Percentiles rank a stretch among this genome's conserved stretches.
Conservation (phyloP, 441 rosid genomes). For the Rhodomyrtus psidioides region DNA sequence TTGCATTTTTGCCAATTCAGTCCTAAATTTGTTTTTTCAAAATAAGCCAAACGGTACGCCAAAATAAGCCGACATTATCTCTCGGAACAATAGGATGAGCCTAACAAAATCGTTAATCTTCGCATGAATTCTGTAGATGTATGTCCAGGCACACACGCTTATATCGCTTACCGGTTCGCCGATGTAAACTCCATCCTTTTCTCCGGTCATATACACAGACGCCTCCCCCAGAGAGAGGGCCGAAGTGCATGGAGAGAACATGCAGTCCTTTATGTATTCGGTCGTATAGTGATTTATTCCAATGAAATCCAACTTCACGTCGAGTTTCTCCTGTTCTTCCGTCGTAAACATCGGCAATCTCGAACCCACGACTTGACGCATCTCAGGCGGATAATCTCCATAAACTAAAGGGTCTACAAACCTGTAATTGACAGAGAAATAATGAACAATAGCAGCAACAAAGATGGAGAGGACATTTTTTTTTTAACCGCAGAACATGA, state of each 20-base stretch:
- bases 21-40: too few species aligned
- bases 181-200: slow-evolving; percentile 3
- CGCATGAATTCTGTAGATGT: neutral
- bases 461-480: neutral
- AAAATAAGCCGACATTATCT: neutral
- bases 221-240: neutral
- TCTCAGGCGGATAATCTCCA: slow-evolving; percentile 10
- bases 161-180: neutral
- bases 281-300: slow-evolving; percentile 10
- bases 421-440: neutral
- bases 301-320: neutral
- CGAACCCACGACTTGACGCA: slow-evolving; percentile 3
- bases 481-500: neutral
- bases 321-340: neutral
- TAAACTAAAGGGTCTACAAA: slow-evolving; percentile 4
- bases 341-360: neutral
- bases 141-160: neutral
- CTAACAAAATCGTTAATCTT: neutral
- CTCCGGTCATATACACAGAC: neutral
- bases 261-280: neutral
- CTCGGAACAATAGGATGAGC: neutral
- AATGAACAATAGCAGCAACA: neutral
- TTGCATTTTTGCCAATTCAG: too few species aligned
- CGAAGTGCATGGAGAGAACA: neutral
- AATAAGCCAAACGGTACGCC: too few species aligned